Base-by-base conservation (phyloP, 345 rosid genomes). In the Eucalyptus camaldulensis region DNA sequence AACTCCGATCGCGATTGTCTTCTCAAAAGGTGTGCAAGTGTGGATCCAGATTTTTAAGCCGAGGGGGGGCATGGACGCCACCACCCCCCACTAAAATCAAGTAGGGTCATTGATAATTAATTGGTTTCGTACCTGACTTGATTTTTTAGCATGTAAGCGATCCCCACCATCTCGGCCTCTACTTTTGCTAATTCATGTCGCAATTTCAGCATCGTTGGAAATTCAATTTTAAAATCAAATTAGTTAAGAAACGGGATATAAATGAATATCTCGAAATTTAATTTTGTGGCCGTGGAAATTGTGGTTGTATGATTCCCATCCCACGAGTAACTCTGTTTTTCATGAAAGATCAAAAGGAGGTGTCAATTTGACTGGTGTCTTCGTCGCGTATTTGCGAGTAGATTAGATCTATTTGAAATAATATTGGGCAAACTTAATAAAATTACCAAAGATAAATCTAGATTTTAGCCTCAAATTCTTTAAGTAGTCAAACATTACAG, bases 191-290 rank as follows among this genome's bases (percentile, higher is more conserved):
- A 65, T 65, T 65, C 0, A 40, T 15, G 21, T 7, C 0, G 69
- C n/a, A n/a, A 15, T 65, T 14, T 13, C 19, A 7, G 3, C 1
- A 8, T 7, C 0, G 76, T n/a, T 65, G 8, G 11, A 8, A 53
- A n/a, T 65, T n/a, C 21, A 4, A 4, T 65, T n/a, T 15, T 14
- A 8, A 65, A 65, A 65, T 65, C 37, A 65, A 65, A n/a, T 65
- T 65, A n/a, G 10, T 65, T 29, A 19, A 65, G 19, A 12, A 65
- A 65, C 1, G 2, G 15, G 76, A 14, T 29, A 7, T 2, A 65
- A 65, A n/a, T 29, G 3, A n/a, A 65, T 65, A n/a, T n/a, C 76
- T n/a, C n/a, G 40, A 33, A n/a, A n/a, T n/a, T n/a, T n/a, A 16
- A 4, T n/a, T 65, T n/a, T 65, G 76, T 17, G 19, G 19, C 16